A percentile compares a stretch with the other conserved stretches of the same genome.
Evolutionary conservation across 805 yeast species (phyloP).

Genomic region (Kockiozyma suomiensis): DNA sequence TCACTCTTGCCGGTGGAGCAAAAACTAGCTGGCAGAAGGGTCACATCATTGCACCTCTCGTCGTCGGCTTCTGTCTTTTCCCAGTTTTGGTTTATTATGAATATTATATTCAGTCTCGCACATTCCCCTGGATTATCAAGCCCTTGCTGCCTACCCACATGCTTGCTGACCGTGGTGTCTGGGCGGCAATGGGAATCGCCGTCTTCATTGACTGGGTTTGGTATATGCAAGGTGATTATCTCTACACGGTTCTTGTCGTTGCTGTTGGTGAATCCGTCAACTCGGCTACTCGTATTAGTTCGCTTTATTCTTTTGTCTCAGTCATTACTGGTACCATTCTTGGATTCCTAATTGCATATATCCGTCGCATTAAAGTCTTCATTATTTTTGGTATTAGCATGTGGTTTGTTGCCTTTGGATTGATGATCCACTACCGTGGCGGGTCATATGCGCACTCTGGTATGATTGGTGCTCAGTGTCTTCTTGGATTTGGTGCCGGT

Average conservation of each 20-base stretch:
- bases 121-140: constrained; percentile 9
- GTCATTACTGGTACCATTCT: constrained; percentile 61
- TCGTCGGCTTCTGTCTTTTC: constrained; percentile 62
- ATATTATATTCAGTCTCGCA: constrained; percentile 51
- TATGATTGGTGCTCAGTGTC: constrained; percentile 63
- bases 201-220: constrained; percentile 62
- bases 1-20: constrained; percentile 74
- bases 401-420: constrained; percentile 65
- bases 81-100: constrained; percentile 69
- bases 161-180: constrained; percentile 69
- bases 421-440: constrained; percentile 59
- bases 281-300: constrained; percentile 69
- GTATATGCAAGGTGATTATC: constrained; percentile 69
- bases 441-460: constrained; percentile 56
- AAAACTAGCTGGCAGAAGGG: constrained; percentile 59
- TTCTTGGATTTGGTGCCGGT: constrained; percentile 75
- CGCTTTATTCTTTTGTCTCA: constrained; percentile 66
- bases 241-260: constrained; percentile 67
- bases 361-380: constrained; percentile 60
- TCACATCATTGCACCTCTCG: constrained; percentile 67
- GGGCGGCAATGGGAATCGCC: constrained; percentile 67
- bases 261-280: constrained; percentile 59
- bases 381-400: constrained; percentile 59
- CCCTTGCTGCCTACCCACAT: constrained; percentile 67
- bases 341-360: constrained; percentile 55